phyloP scores from a whole-genome alignment of 2,329 filamentous ascomycete genomes.

The Verticillium alfalfae region DNA sequence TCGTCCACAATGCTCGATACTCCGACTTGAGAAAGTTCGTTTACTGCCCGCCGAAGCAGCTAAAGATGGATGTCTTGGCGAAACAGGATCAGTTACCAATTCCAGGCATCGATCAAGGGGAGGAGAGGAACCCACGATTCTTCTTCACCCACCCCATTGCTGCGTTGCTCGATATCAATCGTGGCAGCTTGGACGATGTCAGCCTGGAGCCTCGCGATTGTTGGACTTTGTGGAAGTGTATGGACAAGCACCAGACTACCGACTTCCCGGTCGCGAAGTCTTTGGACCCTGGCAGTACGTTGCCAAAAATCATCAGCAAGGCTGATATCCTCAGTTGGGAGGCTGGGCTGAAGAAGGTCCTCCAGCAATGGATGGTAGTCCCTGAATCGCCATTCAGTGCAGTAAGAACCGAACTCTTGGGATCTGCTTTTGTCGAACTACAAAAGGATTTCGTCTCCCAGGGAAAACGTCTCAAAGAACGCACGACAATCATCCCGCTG shows the following conservation, averaged over 20 bases:
- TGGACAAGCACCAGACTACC: constrained; percentile 51
- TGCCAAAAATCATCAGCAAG: constrained; percentile 55
- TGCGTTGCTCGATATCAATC: constrained; percentile 52
- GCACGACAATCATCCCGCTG: constrained; percentile 37
- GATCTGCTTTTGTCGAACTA: not conserved
- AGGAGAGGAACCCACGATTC: constrained; percentile 42
- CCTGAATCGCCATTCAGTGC: constrained; percentile 31
- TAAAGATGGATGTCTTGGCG: not conserved
- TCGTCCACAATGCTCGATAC: constrained; percentile 64
- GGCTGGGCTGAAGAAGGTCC: constrained; percentile 16
- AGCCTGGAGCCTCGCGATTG: constrained; percentile 68
- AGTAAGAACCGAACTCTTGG: constrained; percentile 38
- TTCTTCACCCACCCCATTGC: constrained; percentile 61
- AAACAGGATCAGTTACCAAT: constrained; percentile 30
- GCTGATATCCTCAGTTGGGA: constrained; percentile 64
- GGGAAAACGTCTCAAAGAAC: constrained; percentile 5
- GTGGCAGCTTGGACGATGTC: constrained; percentile 63
- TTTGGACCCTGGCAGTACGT: constrained; percentile 41
- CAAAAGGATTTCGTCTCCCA: not conserved
- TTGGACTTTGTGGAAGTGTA: constrained; percentile 56
- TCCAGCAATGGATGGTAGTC: constrained; percentile 57
- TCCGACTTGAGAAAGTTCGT: constrained; percentile 74
- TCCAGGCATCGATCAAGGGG: constrained; percentile 37
- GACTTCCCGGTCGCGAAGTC: constrained; percentile 38
- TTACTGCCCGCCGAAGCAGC: constrained; percentile 41